A percentile compares a stretch with the other conserved stretches of the same genome.
Conservation (phyloP, 2,329 filamentous ascomycete species). For the Aspergillus hiratsukae region DNA sequence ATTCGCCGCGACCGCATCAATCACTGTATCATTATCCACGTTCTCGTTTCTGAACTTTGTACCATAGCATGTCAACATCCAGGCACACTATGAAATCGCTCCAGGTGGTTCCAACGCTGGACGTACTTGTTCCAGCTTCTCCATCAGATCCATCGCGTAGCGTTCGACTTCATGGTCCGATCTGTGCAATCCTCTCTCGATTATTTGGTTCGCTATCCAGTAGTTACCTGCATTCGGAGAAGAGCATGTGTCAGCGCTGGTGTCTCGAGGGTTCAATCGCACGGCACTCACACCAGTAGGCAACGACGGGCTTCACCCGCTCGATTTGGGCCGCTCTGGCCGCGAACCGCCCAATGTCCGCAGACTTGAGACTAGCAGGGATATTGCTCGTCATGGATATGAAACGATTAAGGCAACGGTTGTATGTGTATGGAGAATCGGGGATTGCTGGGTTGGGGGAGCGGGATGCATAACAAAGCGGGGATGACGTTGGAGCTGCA, state of each 20-base stretch:
- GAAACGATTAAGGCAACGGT: conserved; percentile 3
- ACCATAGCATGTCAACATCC: conserved; percentile 6
- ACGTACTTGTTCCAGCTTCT: conserved; percentile 75
- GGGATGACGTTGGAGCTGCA: conserved; percentile 22
- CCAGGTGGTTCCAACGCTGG: neutral
- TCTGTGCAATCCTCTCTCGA: conserved; percentile 73
- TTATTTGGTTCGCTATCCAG: conserved; percentile 88
- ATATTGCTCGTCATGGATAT: conserved; percentile 64
- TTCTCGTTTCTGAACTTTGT: conserved; percentile 66
- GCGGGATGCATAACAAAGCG: conserved; percentile 5
- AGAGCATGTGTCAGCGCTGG: conserved; percentile 14
- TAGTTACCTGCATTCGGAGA: conserved; percentile 63
- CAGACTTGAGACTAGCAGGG: conserved; percentile 68
- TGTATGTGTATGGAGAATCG: neutral
- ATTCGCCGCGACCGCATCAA: conserved; percentile 79
- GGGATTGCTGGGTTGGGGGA: neutral
- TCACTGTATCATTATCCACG: conserved; percentile 73
- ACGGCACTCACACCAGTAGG: conserved; percentile 81
- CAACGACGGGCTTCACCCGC: conserved; percentile 75
- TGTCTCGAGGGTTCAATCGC: neutral
- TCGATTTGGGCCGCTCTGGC: conserved; percentile 80
- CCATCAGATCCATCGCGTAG: conserved; percentile 82
- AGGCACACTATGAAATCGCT: neutral
- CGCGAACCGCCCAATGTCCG: conserved; percentile 80
- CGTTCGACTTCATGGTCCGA: conserved; percentile 70